Evolutionary conservation across 2,329 filamentous ascomycete species (phyloP), one percentile per base, ranked within the genome.

Genomic region (Trichoderma koningiopsis): DNA sequence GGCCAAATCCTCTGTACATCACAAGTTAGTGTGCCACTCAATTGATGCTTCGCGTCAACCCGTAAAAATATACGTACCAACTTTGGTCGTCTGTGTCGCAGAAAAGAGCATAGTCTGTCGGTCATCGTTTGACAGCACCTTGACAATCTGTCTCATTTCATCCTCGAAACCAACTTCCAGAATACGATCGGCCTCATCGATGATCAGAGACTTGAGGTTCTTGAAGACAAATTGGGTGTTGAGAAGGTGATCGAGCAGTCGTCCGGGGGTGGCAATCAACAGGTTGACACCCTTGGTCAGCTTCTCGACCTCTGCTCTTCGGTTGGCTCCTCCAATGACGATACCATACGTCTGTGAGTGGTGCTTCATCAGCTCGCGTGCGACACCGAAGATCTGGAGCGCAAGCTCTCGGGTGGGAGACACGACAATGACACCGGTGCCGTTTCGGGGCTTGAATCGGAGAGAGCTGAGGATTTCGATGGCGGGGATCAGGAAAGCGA

Each of bases 91-190:
- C 81, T 98, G 96, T 5, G 96, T 99, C 16, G 96, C 96, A 16
- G 94, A 97, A 85, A 99, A 99, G n/a, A 99, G 88, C 91, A 97
- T 96, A 0, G 94, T 97, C 81, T 98, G 95, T 70, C 96, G 86
- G 73, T 94, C 89, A 69, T 96, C 90, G 74, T 91, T 91, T 58
- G 94, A 93, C 22, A 98, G 83, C 68, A 98, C 96, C 85, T 96
- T 96, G 80, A 98, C 91, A 74, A 99, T 97, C 79, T 96, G 91
- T 72, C 93, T 88, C 92, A 99, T 97, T 83, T 99, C 96, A 77
- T 98, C 96, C 81, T 99, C 96, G 85, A 99, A 99, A 75, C 96
- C 95, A 72, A 97, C 93, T 82, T 99, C 96, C 56, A 99, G 84
- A 72, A 99, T 97, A 59, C 96, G 91, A 79, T 99, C 96, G 22